Percentiles rank a stretch among this genome's conserved stretches.
Conservation (phyloP, 2,329 filamentous ascomycete species). For the Arthrobotrys musiformis region DNA sequence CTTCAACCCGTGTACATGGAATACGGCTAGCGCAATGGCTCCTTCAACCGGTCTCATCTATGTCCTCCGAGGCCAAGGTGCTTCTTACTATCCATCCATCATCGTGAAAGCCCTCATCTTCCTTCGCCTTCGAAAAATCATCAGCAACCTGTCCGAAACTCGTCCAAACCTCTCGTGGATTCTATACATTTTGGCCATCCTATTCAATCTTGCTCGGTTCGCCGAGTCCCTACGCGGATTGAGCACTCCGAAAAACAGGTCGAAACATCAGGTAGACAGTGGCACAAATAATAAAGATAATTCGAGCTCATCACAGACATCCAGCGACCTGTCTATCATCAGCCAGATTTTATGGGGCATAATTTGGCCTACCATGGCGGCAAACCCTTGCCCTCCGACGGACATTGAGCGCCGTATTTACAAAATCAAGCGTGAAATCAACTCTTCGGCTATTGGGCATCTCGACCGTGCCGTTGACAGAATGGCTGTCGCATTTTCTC, state of each 20-base stretch:
- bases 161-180: conserved; percentile 11
- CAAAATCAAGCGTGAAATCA: conserved; percentile 20
- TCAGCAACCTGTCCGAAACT: neutral
- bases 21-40: neutral
- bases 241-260: neutral
- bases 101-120: conserved; percentile 23
- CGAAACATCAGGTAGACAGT: neutral
- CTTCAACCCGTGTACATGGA: neutral
- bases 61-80: conserved; percentile 9
- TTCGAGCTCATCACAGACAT: neutral
- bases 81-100: neutral
- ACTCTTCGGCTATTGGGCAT: neutral
- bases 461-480: neutral
- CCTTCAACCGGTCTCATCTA: neutral
- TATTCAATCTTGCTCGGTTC: conserved; percentile 14
- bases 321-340: conserved; percentile 3
- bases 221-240: neutral
- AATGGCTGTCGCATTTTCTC: conserved; percentile 26
- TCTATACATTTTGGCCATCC: conserved; percentile 7
- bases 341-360: neutral
- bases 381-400: neutral
- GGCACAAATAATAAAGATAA: conserved; percentile 21
- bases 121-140: conserved; percentile 8
- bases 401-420: conserved; percentile 7
- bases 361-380: conserved; percentile 19